phyloP scores from a whole-genome alignment of 2,329 filamentous ascomycete species.

The Venturia pyrina region DNA sequence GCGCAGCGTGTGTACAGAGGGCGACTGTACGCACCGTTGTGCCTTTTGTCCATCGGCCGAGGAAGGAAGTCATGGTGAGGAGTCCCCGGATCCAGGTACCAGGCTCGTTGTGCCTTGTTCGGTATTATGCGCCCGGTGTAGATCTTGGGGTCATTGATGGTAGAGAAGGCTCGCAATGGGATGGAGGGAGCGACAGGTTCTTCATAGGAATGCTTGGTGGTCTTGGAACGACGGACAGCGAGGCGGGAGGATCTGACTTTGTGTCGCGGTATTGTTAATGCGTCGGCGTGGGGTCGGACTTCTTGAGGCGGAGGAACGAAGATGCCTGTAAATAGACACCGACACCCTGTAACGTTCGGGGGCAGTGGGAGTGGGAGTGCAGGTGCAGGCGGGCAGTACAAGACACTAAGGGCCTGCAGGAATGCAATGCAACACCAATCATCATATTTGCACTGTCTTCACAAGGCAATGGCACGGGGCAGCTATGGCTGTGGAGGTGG shows the following conservation, averaged over 20 bases:
- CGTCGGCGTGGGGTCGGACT: neutral
- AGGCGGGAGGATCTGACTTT: neutral
- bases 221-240: neutral
- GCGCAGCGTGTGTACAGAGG: neutral
- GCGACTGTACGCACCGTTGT: neutral
- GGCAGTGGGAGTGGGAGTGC: no score
- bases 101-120: neutral
- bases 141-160: neutral
- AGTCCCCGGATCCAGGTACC: neutral
- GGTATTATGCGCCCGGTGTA: neutral
- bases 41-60: conserved; percentile 27
- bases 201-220: neutral
- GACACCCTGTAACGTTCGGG: no score
- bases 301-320: neutral
- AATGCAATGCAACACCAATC: neutral
- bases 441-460: neutral
- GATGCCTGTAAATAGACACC: neutral
- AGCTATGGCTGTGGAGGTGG: neutral
- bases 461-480: neutral
- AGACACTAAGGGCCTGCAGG: neutral
- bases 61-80: conserved; percentile 29
- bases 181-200: neutral
- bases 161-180: neutral
- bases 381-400: no score
- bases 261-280: neutral